Conservation (phyloP, 2,329 filamentous ascomycete species). For the Paecilomyces sp. region DNA sequence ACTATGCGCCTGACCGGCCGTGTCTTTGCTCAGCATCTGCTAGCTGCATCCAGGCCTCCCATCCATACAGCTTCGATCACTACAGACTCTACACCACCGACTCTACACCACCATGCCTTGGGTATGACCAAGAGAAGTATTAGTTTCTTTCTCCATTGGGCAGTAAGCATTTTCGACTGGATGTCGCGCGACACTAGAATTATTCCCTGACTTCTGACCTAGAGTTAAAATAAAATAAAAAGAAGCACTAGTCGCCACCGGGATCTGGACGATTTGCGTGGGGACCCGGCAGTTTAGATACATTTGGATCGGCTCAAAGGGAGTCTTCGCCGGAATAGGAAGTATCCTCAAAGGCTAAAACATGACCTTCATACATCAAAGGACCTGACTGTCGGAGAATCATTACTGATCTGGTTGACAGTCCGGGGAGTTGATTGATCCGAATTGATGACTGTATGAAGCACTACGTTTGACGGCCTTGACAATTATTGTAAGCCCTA, state of each 20-base stretch:
- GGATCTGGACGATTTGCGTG: neutral
- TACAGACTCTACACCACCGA: neutral
- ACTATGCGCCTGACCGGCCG: neutral
- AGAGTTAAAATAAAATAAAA: neutral
- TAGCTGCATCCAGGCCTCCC: neutral
- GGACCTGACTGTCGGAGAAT: neutral
- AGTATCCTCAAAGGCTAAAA: neutral
- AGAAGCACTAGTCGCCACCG: neutral
- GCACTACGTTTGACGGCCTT: neutral
- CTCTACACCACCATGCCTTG: neutral
- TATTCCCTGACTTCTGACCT: neutral
- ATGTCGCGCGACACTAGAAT: neutral
- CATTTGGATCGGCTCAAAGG: neutral
- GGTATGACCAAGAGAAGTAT: neutral
- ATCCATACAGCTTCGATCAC: neutral
- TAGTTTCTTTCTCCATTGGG: neutral
- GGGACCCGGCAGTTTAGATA: neutral
- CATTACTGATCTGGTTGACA: neutral
- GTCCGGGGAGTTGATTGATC: neutral
- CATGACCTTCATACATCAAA: neutral
- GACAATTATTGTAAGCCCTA: neutral
- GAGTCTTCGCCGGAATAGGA: neutral
- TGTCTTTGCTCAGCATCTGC: neutral
- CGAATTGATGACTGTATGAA: neutral
- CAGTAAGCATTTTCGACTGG: neutral